Percentiles rank a stretch among this genome's conserved stretches.
phyloP scores from a whole-genome alignment of 2,329 filamentous ascomycete genomes.

The Calonectria leucothoes region DNA sequence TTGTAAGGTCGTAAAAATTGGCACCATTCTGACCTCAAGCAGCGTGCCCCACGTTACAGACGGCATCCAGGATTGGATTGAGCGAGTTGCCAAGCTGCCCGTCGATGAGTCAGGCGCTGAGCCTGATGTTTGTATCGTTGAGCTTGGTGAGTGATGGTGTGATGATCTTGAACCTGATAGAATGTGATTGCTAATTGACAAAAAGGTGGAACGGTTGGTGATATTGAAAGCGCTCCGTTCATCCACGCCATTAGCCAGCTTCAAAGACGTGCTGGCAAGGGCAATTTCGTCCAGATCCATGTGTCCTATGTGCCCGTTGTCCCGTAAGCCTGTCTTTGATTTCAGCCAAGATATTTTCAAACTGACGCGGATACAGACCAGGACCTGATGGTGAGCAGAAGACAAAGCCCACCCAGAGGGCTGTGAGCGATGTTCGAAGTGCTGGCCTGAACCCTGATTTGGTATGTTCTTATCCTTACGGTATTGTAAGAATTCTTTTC shows the following conservation, averaged over 20 bases:
- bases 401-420: conserved; percentile 96
- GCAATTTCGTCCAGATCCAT: conserved; percentile 76
- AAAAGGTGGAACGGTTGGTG: conserved; percentile 48
- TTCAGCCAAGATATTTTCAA: conserved; percentile 47
- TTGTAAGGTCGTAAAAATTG: background rate
- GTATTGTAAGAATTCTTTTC: too few species aligned
- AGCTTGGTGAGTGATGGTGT: conserved; percentile 45
- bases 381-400: conserved; percentile 84
- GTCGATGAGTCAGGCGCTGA: conserved; percentile 84
- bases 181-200: background rate
- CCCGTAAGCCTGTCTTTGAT: background rate
- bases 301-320: conserved; percentile 54
- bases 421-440: conserved; percentile 85
- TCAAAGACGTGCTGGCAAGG: background rate
- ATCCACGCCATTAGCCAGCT: background rate
- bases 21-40: background rate
- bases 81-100: conserved; percentile 84
- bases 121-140: conserved; percentile 93
- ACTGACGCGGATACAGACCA: conserved; percentile 77
- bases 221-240: conserved; percentile 63
- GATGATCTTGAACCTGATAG: background rate
- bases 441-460: conserved; percentile 80
- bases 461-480: conserved; percentile 53
- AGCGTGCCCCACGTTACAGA: conserved; percentile 89
- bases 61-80: conserved; percentile 92